Percentiles rank a stretch among this genome's conserved stretches.
Evolutionary conservation across 495 filamentous ascomycete species (phyloP).

Genomic region (Penicillium angulare): DNA sequence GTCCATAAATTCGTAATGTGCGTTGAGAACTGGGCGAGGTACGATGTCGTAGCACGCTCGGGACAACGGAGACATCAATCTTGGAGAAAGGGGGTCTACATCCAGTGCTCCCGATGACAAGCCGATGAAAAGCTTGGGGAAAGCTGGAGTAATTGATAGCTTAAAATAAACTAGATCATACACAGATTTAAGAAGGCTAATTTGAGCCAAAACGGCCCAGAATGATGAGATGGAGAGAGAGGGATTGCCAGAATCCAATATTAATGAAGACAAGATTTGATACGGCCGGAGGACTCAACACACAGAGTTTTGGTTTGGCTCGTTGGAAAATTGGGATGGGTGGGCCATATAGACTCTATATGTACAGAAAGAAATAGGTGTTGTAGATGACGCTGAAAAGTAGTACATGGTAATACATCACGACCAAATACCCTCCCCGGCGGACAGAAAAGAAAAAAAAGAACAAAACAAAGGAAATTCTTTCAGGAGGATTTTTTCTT

Average conservation of each 20-base stretch:
- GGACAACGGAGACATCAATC: conserved; percentile 6
- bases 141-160: not conserved
- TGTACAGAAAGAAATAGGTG: conserved; percentile 43
- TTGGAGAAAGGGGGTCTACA: conserved; percentile 7
- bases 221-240: not conserved
- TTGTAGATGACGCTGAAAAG: conserved; percentile 40
- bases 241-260: conserved; percentile 4
- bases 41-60: conserved; percentile 9
- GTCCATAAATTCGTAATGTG: conserved; percentile 12
- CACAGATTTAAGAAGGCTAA: not conserved
- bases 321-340: conserved; percentile 32
- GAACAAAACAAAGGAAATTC: conserved; percentile 9
- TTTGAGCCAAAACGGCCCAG: no score
- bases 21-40: conserved; percentile 11
- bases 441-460: conserved; percentile 17
- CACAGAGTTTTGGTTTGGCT: conserved; percentile 38
- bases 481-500: conserved; percentile 18
- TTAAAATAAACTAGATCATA: no score
- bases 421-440: conserved; percentile 36
- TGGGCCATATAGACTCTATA: conserved; percentile 46
- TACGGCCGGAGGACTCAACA: conserved; percentile 30
- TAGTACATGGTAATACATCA: conserved; percentile 43
- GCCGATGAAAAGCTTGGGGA: not conserved
- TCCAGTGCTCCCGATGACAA: not conserved
- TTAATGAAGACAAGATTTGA: conserved; percentile 11